Evolutionary conservation across 345 rosid genomes (phyloP), one percentile per base, ranked within the genome.

Genomic region (Salix exigua): DNA sequence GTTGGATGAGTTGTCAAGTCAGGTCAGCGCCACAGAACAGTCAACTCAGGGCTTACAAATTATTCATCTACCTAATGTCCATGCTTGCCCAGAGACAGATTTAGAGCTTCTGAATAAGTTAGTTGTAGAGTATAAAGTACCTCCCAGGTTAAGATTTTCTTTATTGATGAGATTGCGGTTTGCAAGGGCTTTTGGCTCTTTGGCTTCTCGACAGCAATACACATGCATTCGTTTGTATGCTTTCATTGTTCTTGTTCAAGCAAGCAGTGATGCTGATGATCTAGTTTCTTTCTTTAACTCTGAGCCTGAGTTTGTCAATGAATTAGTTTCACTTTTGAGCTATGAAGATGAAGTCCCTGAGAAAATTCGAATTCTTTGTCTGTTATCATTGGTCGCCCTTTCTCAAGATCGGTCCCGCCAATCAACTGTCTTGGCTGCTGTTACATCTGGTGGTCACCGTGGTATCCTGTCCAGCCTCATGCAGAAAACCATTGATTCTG

Each of bases 341-440:
- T 82, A 85, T 76, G 97, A 90, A 81, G 97, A 89, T 81, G 85
- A 89, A 48, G 90, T 93, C 77, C 97, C 94, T 64, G 97, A 95
- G 86, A 95, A 95, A 79, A 88, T 95, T 79, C 85, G 93, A 66
- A 87, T 90, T 71, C 75, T 89, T 4, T 93, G 96, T 82, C 75
- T 95, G 84, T 90, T 85, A 76, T 87, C 98, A 75, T 82, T 95
- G 88, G 99, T 90, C 78, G 96, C 97, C 30, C 89, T 93, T 73
- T 91, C 97, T 78, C 97, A 95, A 81, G 99, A 95, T 82, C 92
- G 98, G 48, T 86, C 97, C 55, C 98, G 94, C 73, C 97, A 90
- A 77, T 86, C 93, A 23, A 74, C 89, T 75, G 94, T 91, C n/a
- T 86, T 95, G 81, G 88, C 93, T 78, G 90, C 98, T 74, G 95